A percentile compares a stretch with the other conserved stretches of the same genome.
phyloP scores from a whole-genome alignment of 257 asterid species.

The Petunia axillaris region DNA sequence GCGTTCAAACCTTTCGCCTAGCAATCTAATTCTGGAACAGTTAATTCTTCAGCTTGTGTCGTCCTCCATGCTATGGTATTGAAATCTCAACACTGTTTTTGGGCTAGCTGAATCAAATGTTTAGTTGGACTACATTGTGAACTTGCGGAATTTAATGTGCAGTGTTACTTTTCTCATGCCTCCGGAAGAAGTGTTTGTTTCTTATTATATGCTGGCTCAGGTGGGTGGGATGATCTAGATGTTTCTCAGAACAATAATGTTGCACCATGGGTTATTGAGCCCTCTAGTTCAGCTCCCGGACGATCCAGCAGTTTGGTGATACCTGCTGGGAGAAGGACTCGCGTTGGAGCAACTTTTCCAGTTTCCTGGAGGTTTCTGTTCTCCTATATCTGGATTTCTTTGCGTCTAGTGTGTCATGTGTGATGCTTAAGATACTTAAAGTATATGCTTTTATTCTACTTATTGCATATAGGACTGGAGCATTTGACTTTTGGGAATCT shows the following conservation, averaged over 20 bases:
- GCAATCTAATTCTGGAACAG: too few species aligned
- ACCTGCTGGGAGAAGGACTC: slow-evolving; percentile 70
- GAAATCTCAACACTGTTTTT: too few species aligned
- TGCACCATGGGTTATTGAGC: slow-evolving; percentile 97
- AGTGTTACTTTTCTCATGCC: too few species aligned
- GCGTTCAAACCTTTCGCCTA: too few species aligned
- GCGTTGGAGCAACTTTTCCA: slow-evolving; percentile 56
- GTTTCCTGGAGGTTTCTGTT: slow-evolving; percentile 50
- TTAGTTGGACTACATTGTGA: too few species aligned
- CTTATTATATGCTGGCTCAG: too few species aligned
- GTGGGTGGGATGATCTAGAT: slow-evolving; percentile 94
- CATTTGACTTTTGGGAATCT: slow-evolving; percentile 70
- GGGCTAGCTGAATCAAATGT: too few species aligned
- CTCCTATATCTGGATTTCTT: not conserved
- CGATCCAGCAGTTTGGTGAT: slow-evolving; percentile 54
- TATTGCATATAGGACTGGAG: slow-evolving; percentile 58
- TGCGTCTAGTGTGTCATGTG: not conserved
- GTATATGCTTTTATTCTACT: not conserved
- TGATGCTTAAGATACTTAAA: not conserved
- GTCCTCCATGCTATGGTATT: too few species aligned
- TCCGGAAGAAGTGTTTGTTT: too few species aligned
- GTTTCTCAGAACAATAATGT: slow-evolving; percentile 66
- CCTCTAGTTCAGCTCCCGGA: slow-evolving; percentile 58
- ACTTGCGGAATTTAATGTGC: too few species aligned
- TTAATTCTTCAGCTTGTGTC: too few species aligned